Evolutionary conservation across 225 moss, liverwort and hornwort genomes (phyloP).

Genomic region (Straminergon stramineum): DNA sequence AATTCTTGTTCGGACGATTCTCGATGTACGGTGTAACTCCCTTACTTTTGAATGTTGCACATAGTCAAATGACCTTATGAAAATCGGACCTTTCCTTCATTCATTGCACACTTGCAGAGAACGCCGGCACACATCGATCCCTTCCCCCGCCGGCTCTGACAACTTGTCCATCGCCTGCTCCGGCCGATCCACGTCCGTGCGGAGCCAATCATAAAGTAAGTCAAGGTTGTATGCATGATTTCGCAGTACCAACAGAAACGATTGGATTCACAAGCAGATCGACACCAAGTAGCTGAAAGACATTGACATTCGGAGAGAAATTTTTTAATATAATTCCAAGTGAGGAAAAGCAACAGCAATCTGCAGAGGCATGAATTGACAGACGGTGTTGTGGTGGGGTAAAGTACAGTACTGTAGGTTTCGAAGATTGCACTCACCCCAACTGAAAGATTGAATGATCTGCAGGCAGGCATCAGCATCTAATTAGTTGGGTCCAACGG

Average conservation of each 20-base stretch:
- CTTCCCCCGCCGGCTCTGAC: neutral
- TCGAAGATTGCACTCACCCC: neutral
- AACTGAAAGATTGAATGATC: neutral
- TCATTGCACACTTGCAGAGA: neutral
- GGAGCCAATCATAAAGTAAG: neutral
- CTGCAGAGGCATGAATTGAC: neutral
- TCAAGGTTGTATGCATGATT: neutral
- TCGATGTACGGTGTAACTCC: too few species aligned
- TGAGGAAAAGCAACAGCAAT: neutral
- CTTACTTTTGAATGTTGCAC: neutral
- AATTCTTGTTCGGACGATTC: neutral
- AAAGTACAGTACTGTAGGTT: too few species aligned
- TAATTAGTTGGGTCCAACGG: neutral
- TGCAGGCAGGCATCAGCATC: neutral
- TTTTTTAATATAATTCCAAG: neutral
- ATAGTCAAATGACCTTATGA: neutral
- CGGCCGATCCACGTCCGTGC: neutral
- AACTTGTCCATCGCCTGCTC: neutral
- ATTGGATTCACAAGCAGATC: neutral
- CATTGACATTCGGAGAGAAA: neutral
- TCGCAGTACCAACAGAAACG: neutral
- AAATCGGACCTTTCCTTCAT: neutral
- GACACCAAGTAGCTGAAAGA: neutral
- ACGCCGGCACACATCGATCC: neutral
- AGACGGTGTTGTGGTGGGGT: neutral